phyloP scores from a whole-genome alignment of 805 yeast genomes.

The Starmerella floris region DNA sequence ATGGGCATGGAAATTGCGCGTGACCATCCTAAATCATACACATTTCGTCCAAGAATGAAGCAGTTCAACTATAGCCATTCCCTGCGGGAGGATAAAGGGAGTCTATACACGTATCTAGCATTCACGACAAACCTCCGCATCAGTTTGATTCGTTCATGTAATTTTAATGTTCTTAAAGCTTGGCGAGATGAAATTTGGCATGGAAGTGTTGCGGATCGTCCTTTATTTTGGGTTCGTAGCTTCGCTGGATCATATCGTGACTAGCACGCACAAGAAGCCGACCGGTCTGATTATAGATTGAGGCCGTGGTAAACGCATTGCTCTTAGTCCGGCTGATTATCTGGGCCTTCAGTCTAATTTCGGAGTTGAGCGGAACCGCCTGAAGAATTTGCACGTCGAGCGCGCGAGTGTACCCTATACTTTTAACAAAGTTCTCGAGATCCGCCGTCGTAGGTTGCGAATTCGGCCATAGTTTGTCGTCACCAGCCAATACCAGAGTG shows the following conservation, averaged over 20 bases:
- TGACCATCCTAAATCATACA: too few species aligned
- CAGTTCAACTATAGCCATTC: too few species aligned
- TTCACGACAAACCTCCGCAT: too few species aligned
- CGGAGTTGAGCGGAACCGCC: slow-evolving; percentile 23
- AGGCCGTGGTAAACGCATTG: slow-evolving; percentile 18
- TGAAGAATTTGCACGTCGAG: slow-evolving; percentile 23
- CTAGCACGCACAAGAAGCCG: slow-evolving; percentile 19
- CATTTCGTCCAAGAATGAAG: too few species aligned
- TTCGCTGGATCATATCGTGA: slow-evolving; percentile 25
- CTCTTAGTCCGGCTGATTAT: slow-evolving; percentile 23
- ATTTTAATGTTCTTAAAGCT: too few species aligned
- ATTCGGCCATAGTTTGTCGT: slow-evolving; percentile 20
- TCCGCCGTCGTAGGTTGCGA: slow-evolving; percentile 15
- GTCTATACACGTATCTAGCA: too few species aligned
- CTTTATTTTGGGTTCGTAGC: neutral
- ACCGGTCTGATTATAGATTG: slow-evolving; percentile 18
- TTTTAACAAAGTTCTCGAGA: slow-evolving; percentile 7
- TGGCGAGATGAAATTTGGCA: neutral
- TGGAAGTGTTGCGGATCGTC: neutral
- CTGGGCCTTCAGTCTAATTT: slow-evolving; percentile 18
- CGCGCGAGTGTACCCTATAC: slow-evolving; percentile 23
- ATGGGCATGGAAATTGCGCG: too few species aligned
- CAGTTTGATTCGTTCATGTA: too few species aligned
- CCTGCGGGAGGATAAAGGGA: too few species aligned
- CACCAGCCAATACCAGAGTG: slow-evolving; percentile 21